These are phyloP conservation scores for Ganoderma lucidum DNA, from an alignment of 1,284 basidiomycete species.

Conservation along the genomic window DNA sequence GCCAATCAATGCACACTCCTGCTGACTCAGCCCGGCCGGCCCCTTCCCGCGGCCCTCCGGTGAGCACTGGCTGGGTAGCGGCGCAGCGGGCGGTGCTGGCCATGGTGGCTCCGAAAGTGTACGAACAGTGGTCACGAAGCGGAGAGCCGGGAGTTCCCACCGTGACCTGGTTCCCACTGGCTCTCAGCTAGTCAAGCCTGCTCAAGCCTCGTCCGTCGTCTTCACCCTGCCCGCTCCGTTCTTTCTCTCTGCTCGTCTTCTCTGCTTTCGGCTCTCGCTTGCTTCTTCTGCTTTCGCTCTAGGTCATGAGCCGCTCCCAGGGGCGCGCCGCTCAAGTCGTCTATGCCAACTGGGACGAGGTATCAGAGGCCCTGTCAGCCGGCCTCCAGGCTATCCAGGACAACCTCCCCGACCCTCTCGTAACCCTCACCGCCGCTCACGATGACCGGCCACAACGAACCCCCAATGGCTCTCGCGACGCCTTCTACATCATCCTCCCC, in stretches of 20 bases:
- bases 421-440: slow-evolving; percentile 30
- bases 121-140: slow-evolving; percentile 5
- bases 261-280: slow-evolving; percentile 14
- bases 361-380: slow-evolving; percentile 31
- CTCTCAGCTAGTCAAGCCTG: not conserved
- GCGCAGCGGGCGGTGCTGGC: slow-evolving; percentile 30
- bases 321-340: slow-evolving; percentile 19
- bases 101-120: slow-evolving; percentile 2
- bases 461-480: slow-evolving; percentile 45
- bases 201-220: slow-evolving; percentile 8
- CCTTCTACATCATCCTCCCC: slow-evolving; percentile 86
- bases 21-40: slow-evolving; percentile 10
- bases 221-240: slow-evolving; percentile 7
- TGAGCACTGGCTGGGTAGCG: too few species aligned
- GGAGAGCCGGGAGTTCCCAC: slow-evolving; percentile 24
- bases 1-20: not conserved
- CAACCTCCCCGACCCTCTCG: slow-evolving; percentile 33
- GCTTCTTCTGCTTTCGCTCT: slow-evolving; percentile 14
- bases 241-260: slow-evolving; percentile 16
- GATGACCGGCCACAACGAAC: slow-evolving; percentile 37
- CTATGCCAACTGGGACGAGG: slow-evolving; percentile 30
- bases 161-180: slow-evolving; percentile 19
- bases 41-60: slow-evolving; percentile 1
- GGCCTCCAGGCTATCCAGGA: slow-evolving; percentile 38
- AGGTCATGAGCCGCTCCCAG: slow-evolving; percentile 33